Evolutionary conservation across 2,329 filamentous ascomycete genomes (phyloP).

Genomic region (Neofusicoccum laricinum): DNA sequence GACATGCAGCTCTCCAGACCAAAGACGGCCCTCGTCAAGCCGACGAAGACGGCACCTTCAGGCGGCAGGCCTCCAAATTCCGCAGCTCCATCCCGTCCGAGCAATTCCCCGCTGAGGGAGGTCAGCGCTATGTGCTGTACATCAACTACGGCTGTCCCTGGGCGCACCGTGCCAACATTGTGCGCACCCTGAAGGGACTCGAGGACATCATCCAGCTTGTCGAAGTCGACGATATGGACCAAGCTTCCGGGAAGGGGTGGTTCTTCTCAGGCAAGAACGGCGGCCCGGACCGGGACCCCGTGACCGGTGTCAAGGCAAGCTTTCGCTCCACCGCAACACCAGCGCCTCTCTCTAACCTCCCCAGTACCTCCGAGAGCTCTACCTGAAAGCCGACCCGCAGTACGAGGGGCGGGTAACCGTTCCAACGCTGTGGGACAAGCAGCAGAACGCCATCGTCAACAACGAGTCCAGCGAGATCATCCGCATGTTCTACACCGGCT

Average conservation of each 20-base stretch:
- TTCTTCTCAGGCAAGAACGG: slow-evolving; percentile 28
- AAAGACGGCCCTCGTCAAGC: slow-evolving; percentile 17
- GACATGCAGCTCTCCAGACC: neutral
- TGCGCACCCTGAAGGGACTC: slow-evolving; percentile 48
- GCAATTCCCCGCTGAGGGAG: slow-evolving; percentile 52
- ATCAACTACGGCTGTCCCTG: slow-evolving; percentile 60
- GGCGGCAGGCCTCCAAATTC: slow-evolving; percentile 54
- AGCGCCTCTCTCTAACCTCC: neutral
- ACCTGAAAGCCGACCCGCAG: slow-evolving; percentile 63
- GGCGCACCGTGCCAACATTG: slow-evolving; percentile 52
- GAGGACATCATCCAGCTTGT: slow-evolving; percentile 48
- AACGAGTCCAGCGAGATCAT: slow-evolving; percentile 36
- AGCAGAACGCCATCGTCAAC: slow-evolving; percentile 41
- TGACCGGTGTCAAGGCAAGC: slow-evolving; percentile 27
- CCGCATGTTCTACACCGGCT: slow-evolving; percentile 31
- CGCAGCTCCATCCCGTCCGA: slow-evolving; percentile 54
- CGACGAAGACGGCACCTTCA: slow-evolving; percentile 55
- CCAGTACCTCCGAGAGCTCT: slow-evolving; percentile 58
- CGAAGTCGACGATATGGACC: slow-evolving; percentile 29
- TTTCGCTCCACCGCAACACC: too few species aligned
- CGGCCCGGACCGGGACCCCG: slow-evolving; percentile 27
- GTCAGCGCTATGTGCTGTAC: slow-evolving; percentile 57
- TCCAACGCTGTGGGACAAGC: slow-evolving; percentile 71
- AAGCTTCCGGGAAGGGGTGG: slow-evolving; percentile 27
- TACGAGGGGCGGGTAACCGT: slow-evolving; percentile 67